Base-by-base conservation (phyloP, 2,329 filamentous ascomycete genomes). In the Trichothecium roseum region DNA sequence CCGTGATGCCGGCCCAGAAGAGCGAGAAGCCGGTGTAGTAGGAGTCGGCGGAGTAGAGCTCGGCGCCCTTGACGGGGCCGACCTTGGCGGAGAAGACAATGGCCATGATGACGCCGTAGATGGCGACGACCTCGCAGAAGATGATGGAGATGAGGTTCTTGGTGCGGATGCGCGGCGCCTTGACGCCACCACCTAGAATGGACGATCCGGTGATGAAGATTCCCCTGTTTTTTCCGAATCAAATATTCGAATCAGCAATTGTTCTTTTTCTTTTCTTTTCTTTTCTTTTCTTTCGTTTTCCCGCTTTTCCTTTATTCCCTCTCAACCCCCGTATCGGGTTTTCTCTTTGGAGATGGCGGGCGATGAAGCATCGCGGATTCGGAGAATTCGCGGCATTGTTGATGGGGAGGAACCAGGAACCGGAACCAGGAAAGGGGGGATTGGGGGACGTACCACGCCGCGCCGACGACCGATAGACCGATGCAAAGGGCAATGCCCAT, bases 61-160 rank as follows among this genome's bases (percentile, higher is more conserved):
- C 69, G 28, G 80, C 74, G 38, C 72, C 71, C 30, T 68, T 55
- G 20, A 91, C 72, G 37, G 71, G 59, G 49, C 74, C 72, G 49
- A 98, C 66, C 63, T 95, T 94, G 42, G 88, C 74, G 30, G 88
- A 93, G 68, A 96, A 96, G 52, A 98, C 84, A 58, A 98, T 98
- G 51, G 88, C 83, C 87, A 98, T 98, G 66, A 98, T 98, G 63
- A 98, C 89, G 52, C 93, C 93, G 72, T 98, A 98, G 62, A 98
- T 98, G 62, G 91, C 91, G 53, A 98, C 91, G 55, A 98, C 91
- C 67, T 98, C 91, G 69, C 91, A 98, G 68, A 98, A 98, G 66
- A 98, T 96, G 63, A 98, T 98, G 52, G 89, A 96, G 59, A 98
- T 96, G 55, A 98, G 65, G 71, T 98, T 98, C 79, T 98, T 98